Evolutionary conservation across 108 stramenopile species (phyloP), one percentile per base, ranked within the genome.

Genomic region (Conticribra weissflogii): DNA sequence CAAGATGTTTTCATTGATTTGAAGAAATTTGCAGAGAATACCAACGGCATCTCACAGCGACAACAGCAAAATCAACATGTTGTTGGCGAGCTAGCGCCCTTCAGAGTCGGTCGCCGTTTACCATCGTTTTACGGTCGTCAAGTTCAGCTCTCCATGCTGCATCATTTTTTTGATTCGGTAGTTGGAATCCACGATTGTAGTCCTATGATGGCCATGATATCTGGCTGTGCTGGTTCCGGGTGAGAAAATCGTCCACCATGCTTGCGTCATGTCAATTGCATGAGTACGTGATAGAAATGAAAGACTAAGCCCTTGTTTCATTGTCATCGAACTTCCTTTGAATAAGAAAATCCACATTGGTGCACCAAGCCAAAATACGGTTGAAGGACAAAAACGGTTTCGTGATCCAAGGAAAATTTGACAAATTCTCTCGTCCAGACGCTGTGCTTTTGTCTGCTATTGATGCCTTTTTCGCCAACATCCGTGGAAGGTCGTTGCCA

Each of bases 171-270:
- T 1, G 32, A 73, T 41, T n/a, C 45, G 21, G 65, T 66, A 15
- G 53, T 54, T 34, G 18, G 33, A 22, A 23, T 53, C n/a, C 31
- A 45, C 22, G 65, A 25, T 0, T n/a, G n/a, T 22, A 23, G 50
- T 24, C 29, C 72, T 12, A 31, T 12, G 17, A 36, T 65, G 18
- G 33, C 51, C 17, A 21, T 44, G 25, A 47, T 73, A 16, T 56
- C 72, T 0, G 72, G 72, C 9, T 56, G 51, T 66, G 64, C 64
- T 4, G 72, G 72, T 51, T 46, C 64, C 32, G 72, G 72, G 69
- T 60, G 36, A 70, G 59, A 45, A 17, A 16, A 5, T 0, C 0
- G 12, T 28, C n/a, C 22, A n/a, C n/a, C n/a, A n/a, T 30, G n/a
- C 16, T n/a, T n/a, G n/a, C n/a, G n/a, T n/a, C n/a, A n/a, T n/a